A percentile compares a stretch with the other conserved stretches of the same genome.
phyloP scores from a whole-genome alignment of 345 rosid species.

The Euphorbia tirucalli region DNA sequence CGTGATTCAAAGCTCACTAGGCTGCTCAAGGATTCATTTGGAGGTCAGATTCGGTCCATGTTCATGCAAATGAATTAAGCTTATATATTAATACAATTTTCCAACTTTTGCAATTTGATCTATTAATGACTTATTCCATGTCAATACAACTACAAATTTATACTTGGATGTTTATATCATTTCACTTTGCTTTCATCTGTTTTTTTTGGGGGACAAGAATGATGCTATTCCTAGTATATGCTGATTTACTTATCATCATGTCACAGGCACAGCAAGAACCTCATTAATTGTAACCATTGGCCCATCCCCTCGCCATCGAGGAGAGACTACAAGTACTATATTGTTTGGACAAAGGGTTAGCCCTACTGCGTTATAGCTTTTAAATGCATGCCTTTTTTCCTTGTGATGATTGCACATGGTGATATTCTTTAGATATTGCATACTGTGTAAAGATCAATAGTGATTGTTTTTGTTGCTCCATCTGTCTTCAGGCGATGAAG shows the following conservation, averaged over 20 bases:
- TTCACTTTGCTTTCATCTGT: background rate
- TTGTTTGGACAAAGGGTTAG: slow-evolving; percentile 38
- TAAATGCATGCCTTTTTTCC: background rate
- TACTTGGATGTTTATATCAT: slow-evolving; percentile 9
- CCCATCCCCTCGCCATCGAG: slow-evolving; percentile 37
- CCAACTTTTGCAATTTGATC: slow-evolving; percentile 10
- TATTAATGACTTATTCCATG: background rate
- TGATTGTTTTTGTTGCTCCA: background rate
- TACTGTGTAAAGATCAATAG: background rate
- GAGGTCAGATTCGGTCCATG: slow-evolving; percentile 33
- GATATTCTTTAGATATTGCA: background rate
- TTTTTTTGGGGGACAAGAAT: background rate
- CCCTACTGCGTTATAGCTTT: background rate
- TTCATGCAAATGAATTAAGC: slow-evolving; percentile 11
- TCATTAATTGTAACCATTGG: slow-evolving; percentile 35
- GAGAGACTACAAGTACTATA: slow-evolving; percentile 39
- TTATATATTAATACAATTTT: background rate
- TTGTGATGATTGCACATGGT: background rate
- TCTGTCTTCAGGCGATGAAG: slow-evolving; percentile 31
- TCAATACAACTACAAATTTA: slow-evolving; percentile 1
- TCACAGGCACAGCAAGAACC: slow-evolving; percentile 38
- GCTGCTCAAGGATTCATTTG: slow-evolving; percentile 37
- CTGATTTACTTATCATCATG: slow-evolving; percentile 13
- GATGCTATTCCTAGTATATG: background rate
- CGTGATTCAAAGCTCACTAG: slow-evolving; percentile 39